Evolutionary conservation across 495 filamentous ascomycete genomes (phyloP).

Genomic region (Endocarpon pusillum): DNA sequence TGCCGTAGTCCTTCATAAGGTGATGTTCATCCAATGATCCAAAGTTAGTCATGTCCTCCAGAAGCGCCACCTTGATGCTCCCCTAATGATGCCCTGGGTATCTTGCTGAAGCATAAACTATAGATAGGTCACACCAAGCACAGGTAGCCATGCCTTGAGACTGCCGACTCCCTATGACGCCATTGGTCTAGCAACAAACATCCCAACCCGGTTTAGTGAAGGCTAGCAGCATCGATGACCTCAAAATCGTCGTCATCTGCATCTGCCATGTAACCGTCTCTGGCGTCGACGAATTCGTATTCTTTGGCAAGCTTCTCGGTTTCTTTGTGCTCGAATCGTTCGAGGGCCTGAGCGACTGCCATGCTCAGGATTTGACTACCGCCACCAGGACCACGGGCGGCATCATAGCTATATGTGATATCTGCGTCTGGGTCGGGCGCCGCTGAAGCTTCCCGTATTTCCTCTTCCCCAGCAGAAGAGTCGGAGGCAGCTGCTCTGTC

Average conservation of each 20-base stretch:
- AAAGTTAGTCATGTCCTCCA: conserved; percentile 1
- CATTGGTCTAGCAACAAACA: neutral
- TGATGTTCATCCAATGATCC: too few relatives aligned
- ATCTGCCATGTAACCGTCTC: conserved; percentile 7
- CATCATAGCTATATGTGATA: conserved; percentile 32
- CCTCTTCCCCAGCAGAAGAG: conserved; percentile 14
- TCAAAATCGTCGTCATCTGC: conserved; percentile 17
- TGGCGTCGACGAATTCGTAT: conserved; percentile 28
- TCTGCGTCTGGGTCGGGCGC: conserved; percentile 25
- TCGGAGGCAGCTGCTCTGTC: too few relatives aligned
- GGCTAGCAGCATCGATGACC: conserved; percentile 3
- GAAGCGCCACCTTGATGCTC: conserved; percentile 1
- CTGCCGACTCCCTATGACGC: neutral
- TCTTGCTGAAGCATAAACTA: neutral
- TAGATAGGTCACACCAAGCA: neutral
- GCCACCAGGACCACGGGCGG: conserved; percentile 3
- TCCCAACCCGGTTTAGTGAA: neutral
- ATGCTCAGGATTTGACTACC: conserved; percentile 32
- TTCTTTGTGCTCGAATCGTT: conserved; percentile 29
- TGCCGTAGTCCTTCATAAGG: too few relatives aligned
- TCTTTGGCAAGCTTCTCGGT: conserved; percentile 31
- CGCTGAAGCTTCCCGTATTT: conserved; percentile 21
- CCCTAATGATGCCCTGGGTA: conserved; percentile 2
- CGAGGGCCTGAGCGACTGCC: conserved; percentile 29
- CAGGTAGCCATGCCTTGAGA: neutral